Evolutionary conservation across 2,329 filamentous ascomycete species (phyloP).

Genomic region (Ophiosphaerella korrae): DNA sequence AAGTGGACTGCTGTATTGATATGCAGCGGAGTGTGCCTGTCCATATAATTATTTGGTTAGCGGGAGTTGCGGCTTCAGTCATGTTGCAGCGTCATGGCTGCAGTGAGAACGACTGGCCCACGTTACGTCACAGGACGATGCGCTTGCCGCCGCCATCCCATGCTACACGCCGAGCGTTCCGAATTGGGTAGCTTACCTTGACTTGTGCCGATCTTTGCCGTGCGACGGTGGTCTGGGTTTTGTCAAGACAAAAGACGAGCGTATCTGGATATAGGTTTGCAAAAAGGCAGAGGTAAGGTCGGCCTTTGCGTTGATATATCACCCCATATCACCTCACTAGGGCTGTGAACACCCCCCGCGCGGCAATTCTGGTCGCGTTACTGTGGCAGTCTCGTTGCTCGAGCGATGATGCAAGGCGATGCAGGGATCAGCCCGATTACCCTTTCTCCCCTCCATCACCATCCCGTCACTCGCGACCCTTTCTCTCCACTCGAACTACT

Average conservation of each 20-base stretch:
- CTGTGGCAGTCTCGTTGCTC: conserved; percentile 22
- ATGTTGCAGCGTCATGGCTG: conserved; percentile 23
- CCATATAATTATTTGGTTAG: conserved; percentile 19
- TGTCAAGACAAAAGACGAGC: not conserved
- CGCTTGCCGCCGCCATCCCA: conserved; percentile 1
- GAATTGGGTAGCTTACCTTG: conserved; percentile 19
- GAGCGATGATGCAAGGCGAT: conserved; percentile 14
- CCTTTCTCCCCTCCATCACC: conserved; percentile 7
- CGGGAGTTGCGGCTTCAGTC: conserved; percentile 23
- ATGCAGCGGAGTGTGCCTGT: conserved; percentile 1
- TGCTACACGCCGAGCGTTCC: conserved; percentile 6
- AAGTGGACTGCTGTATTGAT: no score
- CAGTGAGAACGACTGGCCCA: conserved; percentile 1
- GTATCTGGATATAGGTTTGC: not conserved
- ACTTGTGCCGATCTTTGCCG: conserved; percentile 13
- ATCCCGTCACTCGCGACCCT: conserved; percentile 3
- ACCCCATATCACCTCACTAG: not conserved
- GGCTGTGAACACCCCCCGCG: not conserved
- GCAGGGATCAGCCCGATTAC: conserved; percentile 9
- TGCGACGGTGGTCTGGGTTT: not conserved
- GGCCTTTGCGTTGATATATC: not conserved
- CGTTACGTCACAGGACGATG: conserved; percentile 23
- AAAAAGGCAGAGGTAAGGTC: not conserved
- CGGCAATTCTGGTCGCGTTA: conserved; percentile 13
- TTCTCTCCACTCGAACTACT: not conserved